Conservation (phyloP, 257 asterid species). For the Jaltomata sinuosa region DNA sequence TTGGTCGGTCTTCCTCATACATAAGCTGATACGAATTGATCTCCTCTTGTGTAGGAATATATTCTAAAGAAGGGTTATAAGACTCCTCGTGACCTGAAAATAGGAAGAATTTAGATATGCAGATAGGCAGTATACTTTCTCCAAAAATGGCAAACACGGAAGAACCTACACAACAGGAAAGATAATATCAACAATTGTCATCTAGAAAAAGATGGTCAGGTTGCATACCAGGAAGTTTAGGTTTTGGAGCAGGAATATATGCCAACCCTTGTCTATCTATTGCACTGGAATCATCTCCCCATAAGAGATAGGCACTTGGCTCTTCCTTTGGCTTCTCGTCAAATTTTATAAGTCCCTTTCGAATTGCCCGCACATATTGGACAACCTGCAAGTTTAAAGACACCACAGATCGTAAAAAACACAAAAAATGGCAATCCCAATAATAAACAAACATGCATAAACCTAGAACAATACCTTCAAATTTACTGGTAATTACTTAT, state of each 20-base stretch:
- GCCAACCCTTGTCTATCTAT: slow-evolving; percentile 79
- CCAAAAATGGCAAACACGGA: not conserved
- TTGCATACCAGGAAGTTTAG: slow-evolving; percentile 68
- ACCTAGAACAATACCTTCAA: not conserved
- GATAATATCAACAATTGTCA: not conserved
- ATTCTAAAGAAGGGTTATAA: slow-evolving; percentile 82
- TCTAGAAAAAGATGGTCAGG: not conserved
- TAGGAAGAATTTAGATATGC: not conserved
- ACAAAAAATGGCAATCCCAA: not conserved
- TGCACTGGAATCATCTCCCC: slow-evolving; percentile 71
- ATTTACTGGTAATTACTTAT: not conserved
- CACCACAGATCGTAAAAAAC: not conserved
- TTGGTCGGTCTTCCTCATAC: slow-evolving; percentile 95
- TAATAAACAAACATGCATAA: not conserved
- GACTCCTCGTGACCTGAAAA: slow-evolving; percentile 93
- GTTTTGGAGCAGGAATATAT: slow-evolving; percentile 87
- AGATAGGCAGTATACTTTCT: not conserved
- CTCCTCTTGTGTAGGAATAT: slow-evolving; percentile 90
- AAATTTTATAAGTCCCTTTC: slow-evolving; percentile 66
- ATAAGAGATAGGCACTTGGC: slow-evolving; percentile 46
- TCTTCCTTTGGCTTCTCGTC: slow-evolving; percentile 77
- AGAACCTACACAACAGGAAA: not conserved
- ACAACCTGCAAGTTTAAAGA: slow-evolving; percentile 46
- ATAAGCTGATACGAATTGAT: slow-evolving; percentile 74
- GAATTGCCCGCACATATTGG: slow-evolving; percentile 63